phyloP scores from a whole-genome alignment of 2,329 filamentous ascomycete species.

The Exophiala xenobiotica region DNA sequence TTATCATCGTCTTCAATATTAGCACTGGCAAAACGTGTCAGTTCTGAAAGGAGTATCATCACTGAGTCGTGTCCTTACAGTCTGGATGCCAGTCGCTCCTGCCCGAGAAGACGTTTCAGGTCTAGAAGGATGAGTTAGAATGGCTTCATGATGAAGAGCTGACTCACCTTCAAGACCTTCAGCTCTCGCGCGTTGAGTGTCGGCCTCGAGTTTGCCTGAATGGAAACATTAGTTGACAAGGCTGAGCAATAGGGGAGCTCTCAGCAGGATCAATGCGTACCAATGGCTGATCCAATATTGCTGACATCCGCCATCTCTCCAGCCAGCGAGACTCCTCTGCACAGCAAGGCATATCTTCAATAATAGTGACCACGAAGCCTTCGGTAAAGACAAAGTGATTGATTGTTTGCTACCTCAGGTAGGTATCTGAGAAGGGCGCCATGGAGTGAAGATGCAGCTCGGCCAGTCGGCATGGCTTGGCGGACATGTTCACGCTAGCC shows the following conservation, averaged over 20 bases:
- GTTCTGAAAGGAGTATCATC: neutral
- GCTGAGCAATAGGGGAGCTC: slow-evolving; percentile 24
- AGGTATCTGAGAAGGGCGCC: neutral
- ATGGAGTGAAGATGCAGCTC: neutral
- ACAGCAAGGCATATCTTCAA: neutral
- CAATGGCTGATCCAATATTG: slow-evolving; percentile 5
- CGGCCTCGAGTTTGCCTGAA: slow-evolving; percentile 39
- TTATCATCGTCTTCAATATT: slow-evolving; percentile 67
- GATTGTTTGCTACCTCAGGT: neutral
- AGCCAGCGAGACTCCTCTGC: neutral
- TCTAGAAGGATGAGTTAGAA: slow-evolving; percentile 38
- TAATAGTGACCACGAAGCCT: too few relatives aligned
- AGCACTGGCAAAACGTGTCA: slow-evolving; percentile 27
- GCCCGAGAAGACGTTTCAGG: slow-evolving; percentile 56
- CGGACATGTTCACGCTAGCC: slow-evolving; percentile 4
- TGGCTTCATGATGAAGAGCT: neutral
- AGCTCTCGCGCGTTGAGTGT: slow-evolving; percentile 12
- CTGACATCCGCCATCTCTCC: slow-evolving; percentile 44
- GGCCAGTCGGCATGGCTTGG: slow-evolving; percentile 4
- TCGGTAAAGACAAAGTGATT: too few relatives aligned
- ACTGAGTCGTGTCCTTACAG: slow-evolving; percentile 6
- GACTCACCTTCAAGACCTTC: slow-evolving; percentile 51
- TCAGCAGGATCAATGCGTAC: slow-evolving; percentile 37
- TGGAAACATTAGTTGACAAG: slow-evolving; percentile 15
- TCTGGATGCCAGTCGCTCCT: slow-evolving; percentile 42